Evolutionary conservation across 2,329 filamentous ascomycete genomes (phyloP), one percentile per base, ranked within the genome.

Genomic region (Fusarium subtropicale): DNA sequence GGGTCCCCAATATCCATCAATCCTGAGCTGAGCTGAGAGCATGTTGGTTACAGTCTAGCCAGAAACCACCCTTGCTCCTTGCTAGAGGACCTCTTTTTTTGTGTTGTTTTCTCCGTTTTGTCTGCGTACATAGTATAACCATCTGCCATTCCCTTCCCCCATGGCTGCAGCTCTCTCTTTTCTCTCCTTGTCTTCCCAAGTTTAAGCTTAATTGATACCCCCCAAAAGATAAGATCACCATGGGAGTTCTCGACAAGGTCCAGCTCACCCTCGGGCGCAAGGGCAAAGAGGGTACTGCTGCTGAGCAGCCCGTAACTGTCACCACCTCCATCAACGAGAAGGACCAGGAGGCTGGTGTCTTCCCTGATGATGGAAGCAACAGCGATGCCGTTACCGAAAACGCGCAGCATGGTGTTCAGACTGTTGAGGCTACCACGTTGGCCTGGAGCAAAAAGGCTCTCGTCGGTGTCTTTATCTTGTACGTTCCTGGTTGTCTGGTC

Each of bases 371-470:
- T 16, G 68, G 62, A 30, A 63, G 53, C 26, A 39, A 33, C 44
- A 61, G 60, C 33, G 52, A 64, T 11, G 62, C 69, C 7, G 68
- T 69, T 3, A 60, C 54, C 16, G 58, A 74, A 31, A 71, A 76
- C 44, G 73, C 73, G n/a, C 76, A 82, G 64, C 69, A 73, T 38
- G 81, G 82, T 73, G 80, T 83, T 22, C 72, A 76, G 61, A 72
- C 79, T 24, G 78, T 81, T 38, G 79, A 84, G 72, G 81, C 80
- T 8, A 75, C 80, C 11, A 81, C 81, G 1, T 63, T 79, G 20
- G 76, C 79, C 7, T 84, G 82, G 82, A 75, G 77, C 30, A 82
- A 78, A 65, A 69, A 72, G 18, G 76, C 79, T 39, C 76, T 84
- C 12, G 57, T 66, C n/a, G 58, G 60, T 9, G 64, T 74, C 20